Percentiles rank a stretch among this genome's conserved stretches.
phyloP scores from a whole-genome alignment of 257 asterid species.

The Apocynum venetum region DNA sequence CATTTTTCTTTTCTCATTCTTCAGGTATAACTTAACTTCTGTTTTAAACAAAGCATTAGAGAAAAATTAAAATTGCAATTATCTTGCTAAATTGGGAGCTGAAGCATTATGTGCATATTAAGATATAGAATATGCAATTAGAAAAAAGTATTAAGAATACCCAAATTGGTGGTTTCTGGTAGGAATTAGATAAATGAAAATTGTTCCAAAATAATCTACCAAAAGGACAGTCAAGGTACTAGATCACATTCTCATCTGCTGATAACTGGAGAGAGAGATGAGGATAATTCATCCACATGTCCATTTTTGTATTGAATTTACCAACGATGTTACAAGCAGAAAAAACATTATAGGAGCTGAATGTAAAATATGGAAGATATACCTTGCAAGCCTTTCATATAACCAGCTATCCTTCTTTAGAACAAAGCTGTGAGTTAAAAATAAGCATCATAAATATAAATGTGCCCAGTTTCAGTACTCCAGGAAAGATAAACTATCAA shows the following conservation, averaged over 20 bases:
- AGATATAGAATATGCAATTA: background rate
- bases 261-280: background rate
- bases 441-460: slow-evolving; percentile 16
- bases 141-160: background rate
- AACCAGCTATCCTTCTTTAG: slow-evolving; percentile 69
- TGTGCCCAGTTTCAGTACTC: background rate
- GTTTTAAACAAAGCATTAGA: background rate
- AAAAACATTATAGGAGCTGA: background rate
- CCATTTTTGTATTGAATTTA: background rate
- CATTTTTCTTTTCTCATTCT: background rate
- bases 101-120: background rate
- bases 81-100: background rate
- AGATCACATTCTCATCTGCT: background rate
- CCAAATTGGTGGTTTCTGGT: background rate
- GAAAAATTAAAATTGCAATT: background rate
- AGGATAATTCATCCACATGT: background rate
- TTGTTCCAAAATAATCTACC: background rate
- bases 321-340: background rate
- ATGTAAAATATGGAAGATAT: slow-evolving; percentile 17
- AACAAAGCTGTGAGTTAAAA: slow-evolving; percentile 60
- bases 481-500: background rate
- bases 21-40: background rate
- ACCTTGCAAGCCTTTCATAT: slow-evolving; percentile 68
- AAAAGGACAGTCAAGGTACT: background rate
- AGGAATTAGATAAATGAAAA: background rate